Evolutionary conservation across 1,284 basidiomycete species (phyloP), one percentile per base, ranked within the genome.

Genomic region (Apiotrichum sp.): DNA sequence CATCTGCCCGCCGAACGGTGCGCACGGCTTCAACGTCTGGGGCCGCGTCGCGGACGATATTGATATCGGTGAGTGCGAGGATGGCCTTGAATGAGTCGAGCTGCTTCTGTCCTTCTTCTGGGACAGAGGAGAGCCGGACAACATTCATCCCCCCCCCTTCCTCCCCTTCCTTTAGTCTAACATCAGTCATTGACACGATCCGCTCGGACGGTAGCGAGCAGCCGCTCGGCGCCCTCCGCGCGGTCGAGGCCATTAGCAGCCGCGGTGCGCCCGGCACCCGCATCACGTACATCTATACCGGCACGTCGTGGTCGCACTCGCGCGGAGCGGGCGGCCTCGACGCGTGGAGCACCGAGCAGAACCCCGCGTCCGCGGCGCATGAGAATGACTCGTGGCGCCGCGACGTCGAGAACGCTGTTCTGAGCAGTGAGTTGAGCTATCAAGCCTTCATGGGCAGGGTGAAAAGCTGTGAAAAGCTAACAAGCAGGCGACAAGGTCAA

Each of bases 271-370:
- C 61, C 3, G 66, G 65, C 16, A 75, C 80, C 1, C 79, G 78
- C 63, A 72, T 81, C 47, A 73, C 78, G 3, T 82, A 80, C 70
- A 80, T 83, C 59, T 80, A 80, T 66, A 80, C 79, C 8, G 81
- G 79, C 2, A 70, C 73, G 13, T 75, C 75, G 4, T 82, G 81
- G 81, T 74, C 80, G 5, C 78, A 81, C 62, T 77, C 66, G 5
- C 49, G 62, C 29, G 67, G 69, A 6, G 40, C 42, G 33, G 69
- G 66, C 34, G 71, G 70, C 0, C 55, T 71, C 14, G 71, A 70
- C 22, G 55, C 52, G 16, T 73, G 71, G 71, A 65, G 65, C 3
- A 62, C 62, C 53, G 71, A 73, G 57, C 53, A 65, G 65, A 56
- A 29, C 55, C 66, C 16, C 35, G 42, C 29, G 42, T 51, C n/a